Evolutionary conservation across 192 early-diverging fungal species (phyloP), one percentile per base, ranked within the genome.

Genomic region (Geosiphon pyriformis): DNA sequence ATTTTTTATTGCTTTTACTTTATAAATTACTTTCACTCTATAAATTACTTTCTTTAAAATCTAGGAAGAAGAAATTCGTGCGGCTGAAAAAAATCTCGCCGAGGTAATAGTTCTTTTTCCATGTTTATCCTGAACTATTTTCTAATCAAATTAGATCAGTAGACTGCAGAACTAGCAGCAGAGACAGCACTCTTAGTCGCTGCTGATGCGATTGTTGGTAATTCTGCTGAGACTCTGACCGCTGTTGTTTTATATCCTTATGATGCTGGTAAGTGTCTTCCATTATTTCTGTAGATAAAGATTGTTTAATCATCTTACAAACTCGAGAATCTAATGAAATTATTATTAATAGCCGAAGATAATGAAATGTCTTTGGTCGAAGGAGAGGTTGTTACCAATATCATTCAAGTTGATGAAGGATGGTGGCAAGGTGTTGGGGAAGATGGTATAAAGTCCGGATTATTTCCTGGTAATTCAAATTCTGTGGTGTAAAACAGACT

Each of bases 381-480:
- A 68, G 92, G 89, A 18, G 94, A 96, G 50, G 75, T 88, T 12
- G 87, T 98, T 52, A 79, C 70, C 17, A 81, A 84, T 25, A 88
- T 98, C 46, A 86, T 88, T 18, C 83, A 92, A 77, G 52, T 92
- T 50, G 92, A 92, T 73, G 89, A 92, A 35, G 94, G 90, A 37
- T 98, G 95, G 95, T 96, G 94, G 95, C 82, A 86, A 46, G 95
- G 92, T 58, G 80, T 80, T 29, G 88, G 85, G 60, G 78, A 88
- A 59, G 85, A 90, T 70, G 91, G 91, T 11, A 69, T 76, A 23
- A 78, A 85, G 10, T 79, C 79, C 35, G 94, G 94, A 29, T 72
- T 94, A 35, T 96, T 96, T 79, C 94, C 94, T 25, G 81, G 81
- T 70, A 83, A 79, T 29, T 25, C 48, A 18, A 25, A 22, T 15